Evolutionary conservation across 2,329 filamentous ascomycete genomes (phyloP).

Genomic region (Colletotrichum australisinense): DNA sequence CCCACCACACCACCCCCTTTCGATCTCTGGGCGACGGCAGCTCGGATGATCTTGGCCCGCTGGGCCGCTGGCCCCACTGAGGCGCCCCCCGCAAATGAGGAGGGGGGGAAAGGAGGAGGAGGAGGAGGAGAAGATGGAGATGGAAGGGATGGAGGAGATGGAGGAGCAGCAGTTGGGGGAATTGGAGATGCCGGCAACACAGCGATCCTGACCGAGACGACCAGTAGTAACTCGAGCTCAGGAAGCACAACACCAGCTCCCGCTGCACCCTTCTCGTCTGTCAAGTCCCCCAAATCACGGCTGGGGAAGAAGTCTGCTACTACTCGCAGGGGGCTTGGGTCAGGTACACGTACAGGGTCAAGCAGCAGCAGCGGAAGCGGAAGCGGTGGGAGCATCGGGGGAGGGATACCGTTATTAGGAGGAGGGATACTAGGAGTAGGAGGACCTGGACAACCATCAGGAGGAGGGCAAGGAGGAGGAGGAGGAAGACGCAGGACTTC

Average conservation of each 20-base stretch:
- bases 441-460: background rate
- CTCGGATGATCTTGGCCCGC: conserved; percentile 38
- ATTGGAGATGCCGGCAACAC: conserved; percentile 30
- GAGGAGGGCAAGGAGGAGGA: background rate
- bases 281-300: conserved; percentile 18
- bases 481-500: conserved; percentile 26
- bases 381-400: conserved; percentile 2
- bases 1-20: background rate
- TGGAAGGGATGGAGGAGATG: background rate
- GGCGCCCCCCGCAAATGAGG: conserved; percentile 32
- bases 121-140: conserved; percentile 10
- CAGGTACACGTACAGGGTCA: conserved; percentile 9
- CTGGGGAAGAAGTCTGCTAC: conserved; percentile 26
- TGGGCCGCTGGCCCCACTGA: conserved; percentile 37
- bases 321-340: conserved; percentile 25
- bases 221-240: conserved; percentile 10
- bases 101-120: conserved; percentile 18
- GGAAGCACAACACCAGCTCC: conserved; percentile 22
- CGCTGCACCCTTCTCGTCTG: conserved; percentile 1
- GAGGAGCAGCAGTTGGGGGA: background rate
- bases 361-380: background rate
- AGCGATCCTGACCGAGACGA: conserved; percentile 24
- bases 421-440: background rate
- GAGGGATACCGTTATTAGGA: background rate
- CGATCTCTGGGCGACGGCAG: conserved; percentile 27